These are phyloP conservation scores for Ilyonectria destructans DNA, from an alignment of 2,329 filamentous ascomycete genomes.

Conservation along the genomic window DNA sequence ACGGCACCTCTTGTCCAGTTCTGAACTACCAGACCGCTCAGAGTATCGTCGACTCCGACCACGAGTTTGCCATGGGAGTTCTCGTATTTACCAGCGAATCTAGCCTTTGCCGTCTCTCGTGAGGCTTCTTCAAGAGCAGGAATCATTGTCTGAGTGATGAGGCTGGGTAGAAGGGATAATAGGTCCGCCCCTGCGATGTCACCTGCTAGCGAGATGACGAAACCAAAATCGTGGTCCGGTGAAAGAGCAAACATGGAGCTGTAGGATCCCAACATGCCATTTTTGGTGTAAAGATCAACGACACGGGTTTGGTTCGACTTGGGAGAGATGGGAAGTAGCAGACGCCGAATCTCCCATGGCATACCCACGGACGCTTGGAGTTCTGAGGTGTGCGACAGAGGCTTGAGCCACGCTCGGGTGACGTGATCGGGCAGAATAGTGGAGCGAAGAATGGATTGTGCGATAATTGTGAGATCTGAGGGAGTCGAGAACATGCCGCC, in stretches of 20 bases:
- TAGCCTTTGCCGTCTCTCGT: neutral
- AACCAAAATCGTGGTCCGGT: conserved; percentile 59
- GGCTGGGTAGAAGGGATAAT: neutral
- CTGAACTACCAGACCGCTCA: conserved; percentile 3
- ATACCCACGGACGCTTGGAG: conserved; percentile 57
- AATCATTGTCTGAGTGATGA: neutral
- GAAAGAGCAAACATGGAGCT: conserved; percentile 57
- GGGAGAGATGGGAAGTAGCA: conserved; percentile 15
- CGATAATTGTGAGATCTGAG: conserved; percentile 10
- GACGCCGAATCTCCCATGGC: conserved; percentile 64
- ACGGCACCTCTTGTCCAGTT: conserved; percentile 18
- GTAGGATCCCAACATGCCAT: conserved; percentile 58
- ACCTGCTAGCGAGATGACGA: conserved; percentile 36
- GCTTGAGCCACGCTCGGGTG: conserved; percentile 60
- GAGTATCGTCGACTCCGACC: conserved; percentile 6
- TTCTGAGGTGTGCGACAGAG: conserved; percentile 54
- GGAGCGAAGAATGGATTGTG: conserved; percentile 21
- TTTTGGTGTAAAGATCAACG: conserved; percentile 63
- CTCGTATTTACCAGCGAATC: neutral
- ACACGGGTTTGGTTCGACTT: conserved; percentile 53
- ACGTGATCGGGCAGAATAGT: neutral
- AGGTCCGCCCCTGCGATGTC: neutral
- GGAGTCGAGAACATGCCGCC: conserved; percentile 22
- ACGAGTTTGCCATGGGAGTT: neutral
- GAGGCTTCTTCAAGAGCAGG: neutral